Percentiles rank a stretch among this genome's conserved stretches.
phyloP scores from a whole-genome alignment of 352 stramenopile genomes.

The Pythium utonaiense region DNA sequence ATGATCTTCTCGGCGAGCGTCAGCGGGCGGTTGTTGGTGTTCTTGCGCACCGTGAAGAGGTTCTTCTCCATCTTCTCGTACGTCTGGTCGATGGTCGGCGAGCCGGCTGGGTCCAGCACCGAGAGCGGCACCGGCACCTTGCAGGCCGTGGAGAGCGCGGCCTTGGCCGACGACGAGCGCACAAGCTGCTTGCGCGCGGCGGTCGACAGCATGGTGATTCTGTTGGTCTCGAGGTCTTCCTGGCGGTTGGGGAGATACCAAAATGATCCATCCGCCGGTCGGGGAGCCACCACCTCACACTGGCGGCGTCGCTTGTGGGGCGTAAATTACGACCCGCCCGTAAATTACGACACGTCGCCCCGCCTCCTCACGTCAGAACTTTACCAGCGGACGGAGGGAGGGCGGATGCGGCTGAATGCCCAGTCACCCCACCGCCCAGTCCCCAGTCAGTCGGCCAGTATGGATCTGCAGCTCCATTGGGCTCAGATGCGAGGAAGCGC shows the following conservation, averaged over 20 bases:
- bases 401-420: neutral
- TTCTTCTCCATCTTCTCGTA: slow-evolving; percentile 93
- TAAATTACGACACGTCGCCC: slow-evolving; percentile 28
- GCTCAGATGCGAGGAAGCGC: neutral
- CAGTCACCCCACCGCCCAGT: too few relatives aligned
- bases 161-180: slow-evolving; percentile 62
- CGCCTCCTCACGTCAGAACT: slow-evolving; percentile 15
- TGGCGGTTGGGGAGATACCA: slow-evolving; percentile 56
- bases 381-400: neutral
- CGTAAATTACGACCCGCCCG: neutral
- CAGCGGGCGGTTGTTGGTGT: slow-evolving; percentile 82
- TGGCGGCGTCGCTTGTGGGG: slow-evolving; percentile 5
- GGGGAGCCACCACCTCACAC: slow-evolving; percentile 18
- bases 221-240: slow-evolving; percentile 17
- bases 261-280: slow-evolving; percentile 61
- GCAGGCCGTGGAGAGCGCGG: slow-evolving; percentile 74
- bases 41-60: slow-evolving; percentile 87
- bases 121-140: slow-evolving; percentile 77
- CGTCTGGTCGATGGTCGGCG: slow-evolving; percentile 90
- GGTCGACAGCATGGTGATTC: slow-evolving; percentile 62
- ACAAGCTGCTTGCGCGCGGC: slow-evolving; percentile 59
- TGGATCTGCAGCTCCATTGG: too few relatives aligned
- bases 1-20: slow-evolving; percentile 95
- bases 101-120: slow-evolving; percentile 88
- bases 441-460: too few relatives aligned